Percentiles rank a stretch among this genome's conserved stretches.
These are phyloP conservation scores for Blastobotrys illinoisensis DNA, from an alignment of 1,139 yeast genomes.

Conservation along the genomic window DNA sequence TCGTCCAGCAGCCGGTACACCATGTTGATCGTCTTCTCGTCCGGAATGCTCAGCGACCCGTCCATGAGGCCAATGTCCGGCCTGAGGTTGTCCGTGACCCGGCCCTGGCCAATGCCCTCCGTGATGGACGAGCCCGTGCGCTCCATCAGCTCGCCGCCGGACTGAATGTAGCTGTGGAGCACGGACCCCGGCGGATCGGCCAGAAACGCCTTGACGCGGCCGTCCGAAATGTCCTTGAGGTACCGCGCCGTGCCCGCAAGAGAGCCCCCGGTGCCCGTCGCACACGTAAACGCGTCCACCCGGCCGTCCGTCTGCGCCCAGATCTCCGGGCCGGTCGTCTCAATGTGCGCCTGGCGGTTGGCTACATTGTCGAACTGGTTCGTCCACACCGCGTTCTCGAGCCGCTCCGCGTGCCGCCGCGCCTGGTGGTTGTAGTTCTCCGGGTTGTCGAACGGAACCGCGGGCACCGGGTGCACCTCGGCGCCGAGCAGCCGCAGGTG, in stretches of 20 bases:
- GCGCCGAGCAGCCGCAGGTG: conserved; percentile 72
- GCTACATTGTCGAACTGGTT: conserved; percentile 84
- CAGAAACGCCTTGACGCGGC: conserved; percentile 53
- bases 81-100: conserved; percentile 75
- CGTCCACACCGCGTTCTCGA: conserved; percentile 84
- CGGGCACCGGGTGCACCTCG: conserved; percentile 87
- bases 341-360: conserved; percentile 84
- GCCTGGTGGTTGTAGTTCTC: conserved; percentile 83
- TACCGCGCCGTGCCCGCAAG: conserved; percentile 78
- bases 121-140: conserved; percentile 81
- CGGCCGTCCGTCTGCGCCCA: conserved; percentile 83
- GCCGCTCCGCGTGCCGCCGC: conserved; percentile 66
- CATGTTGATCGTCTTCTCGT: conserved; percentile 72
- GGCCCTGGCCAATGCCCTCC: conserved; percentile 94
- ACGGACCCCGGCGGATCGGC: conserved; percentile 96
- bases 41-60: conserved; percentile 66
- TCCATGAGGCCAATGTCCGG: conserved; percentile 74
- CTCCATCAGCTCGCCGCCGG: conserved; percentile 55
- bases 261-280: conserved; percentile 91
- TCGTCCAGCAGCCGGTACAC: conserved; percentile 74
- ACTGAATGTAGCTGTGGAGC: conserved; percentile 67
- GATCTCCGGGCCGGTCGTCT: conserved; percentile 90
- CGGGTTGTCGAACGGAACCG: conserved; percentile 74
- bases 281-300: conserved; percentile 79
- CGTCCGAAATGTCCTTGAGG: conserved; percentile 58